Evolutionary conservation across 2,329 filamentous ascomycete genomes (phyloP).

Genomic region (Leptographium galeiforme): DNA sequence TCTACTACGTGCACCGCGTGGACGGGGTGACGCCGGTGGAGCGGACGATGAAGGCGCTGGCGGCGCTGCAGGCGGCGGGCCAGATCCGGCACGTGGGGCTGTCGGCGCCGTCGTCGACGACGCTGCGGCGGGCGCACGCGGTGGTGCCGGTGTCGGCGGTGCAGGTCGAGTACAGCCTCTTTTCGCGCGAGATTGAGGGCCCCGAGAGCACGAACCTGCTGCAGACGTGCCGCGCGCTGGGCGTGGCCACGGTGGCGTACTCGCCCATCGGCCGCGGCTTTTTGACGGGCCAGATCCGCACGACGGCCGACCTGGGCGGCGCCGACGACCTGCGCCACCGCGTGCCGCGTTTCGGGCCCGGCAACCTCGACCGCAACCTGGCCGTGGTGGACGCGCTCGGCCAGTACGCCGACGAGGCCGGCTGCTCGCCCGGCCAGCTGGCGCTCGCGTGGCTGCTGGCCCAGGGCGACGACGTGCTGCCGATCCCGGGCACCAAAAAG

Average conservation of each 20-base stretch:
- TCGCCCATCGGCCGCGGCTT: conserved; percentile 29
- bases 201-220: conserved; percentile 24
- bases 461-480: conserved; percentile 46
- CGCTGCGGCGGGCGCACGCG: conserved; percentile 36
- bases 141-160: conserved; percentile 36
- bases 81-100: conserved; percentile 45
- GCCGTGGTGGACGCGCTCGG: conserved; percentile 14
- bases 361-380: conserved; percentile 35
- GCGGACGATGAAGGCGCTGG: conserved; percentile 32
- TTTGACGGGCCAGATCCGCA: conserved; percentile 22
- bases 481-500: conserved; percentile 40
- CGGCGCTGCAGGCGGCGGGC: conserved; percentile 19
- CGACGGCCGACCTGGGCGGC: conserved; percentile 4
- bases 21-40: conserved; percentile 29
- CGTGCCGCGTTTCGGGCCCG: conserved; percentile 26
- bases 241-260: conserved; percentile 25
- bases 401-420: conserved; percentile 15
- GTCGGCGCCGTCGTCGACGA: conserved; percentile 33
- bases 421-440: conserved; percentile 35
- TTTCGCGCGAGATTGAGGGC: conserved; percentile 45
- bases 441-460: conserved; percentile 49
- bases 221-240: conserved; percentile 30
- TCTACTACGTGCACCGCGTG: conserved; percentile 38
- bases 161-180: conserved; percentile 42
- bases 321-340: conserved; percentile 7